Base-by-base conservation (phyloP, 495 filamentous ascomycete species). In the Hyaloscypha finlandica region DNA sequence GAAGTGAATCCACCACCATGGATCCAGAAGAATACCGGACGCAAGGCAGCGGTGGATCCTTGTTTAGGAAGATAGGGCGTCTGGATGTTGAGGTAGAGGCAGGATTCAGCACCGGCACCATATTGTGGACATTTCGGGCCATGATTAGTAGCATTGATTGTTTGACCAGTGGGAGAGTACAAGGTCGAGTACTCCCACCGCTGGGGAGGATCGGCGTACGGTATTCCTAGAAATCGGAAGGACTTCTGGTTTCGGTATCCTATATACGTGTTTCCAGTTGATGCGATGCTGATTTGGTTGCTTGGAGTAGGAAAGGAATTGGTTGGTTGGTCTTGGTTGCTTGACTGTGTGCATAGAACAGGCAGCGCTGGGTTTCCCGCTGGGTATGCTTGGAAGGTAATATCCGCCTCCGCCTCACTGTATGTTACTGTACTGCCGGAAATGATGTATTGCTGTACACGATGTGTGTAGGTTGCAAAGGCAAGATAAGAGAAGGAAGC, bases 1-100 rank as follows among this genome's bases (percentile, higher is more conserved):
- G 76, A 67, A 11, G 77, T 73, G 54, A 84, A 90, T 0, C 81
- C 87, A 9, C 88, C 88, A 4, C 88, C 88, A 68, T 84, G 83
- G 30, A 89, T 83, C 81, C 82, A 90, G 5, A 86, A 81, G 64
- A 88, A 73, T 19, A 89, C 87, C 4, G 88, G 85, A 45, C 61
- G 48, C 9, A 84, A 54, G 39, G 79, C 71, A 52, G 79, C 83
- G 9, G 78, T 73, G 11, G 69, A 65, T 59, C 80, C 74, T 11
- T 29, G 37, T 16, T 42, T 59, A 2, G 66, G 63, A 9, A 70
- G 61, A 3, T 77, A 74, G 8, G 83, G 81, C 6, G 82, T 80
- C 29, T 80, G 73, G 6, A 88, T 78, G 73, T 85, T 83, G 22
- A 83, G 37, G 35, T 66, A 73, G 20, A 73, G 74, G 52, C 83